Base-by-base conservation (phyloP, 495 filamentous ascomycete species). In the Stereocaulon alpinum region DNA sequence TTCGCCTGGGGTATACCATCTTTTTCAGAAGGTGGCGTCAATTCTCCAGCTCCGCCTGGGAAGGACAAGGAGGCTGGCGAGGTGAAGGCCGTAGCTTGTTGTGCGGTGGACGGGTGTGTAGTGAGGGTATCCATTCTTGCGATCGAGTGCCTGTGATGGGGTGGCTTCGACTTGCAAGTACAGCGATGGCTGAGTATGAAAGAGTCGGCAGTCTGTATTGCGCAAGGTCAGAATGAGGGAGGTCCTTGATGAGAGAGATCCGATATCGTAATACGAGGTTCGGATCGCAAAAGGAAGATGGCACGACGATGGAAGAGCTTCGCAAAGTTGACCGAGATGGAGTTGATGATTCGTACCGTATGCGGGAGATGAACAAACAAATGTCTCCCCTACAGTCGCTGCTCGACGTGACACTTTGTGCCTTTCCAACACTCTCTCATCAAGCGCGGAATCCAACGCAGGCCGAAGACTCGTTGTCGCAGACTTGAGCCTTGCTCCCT, bases 341-440 rank as follows among this genome's bases (percentile, higher is more conserved):
- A 59, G 52, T 44, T 67, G 57, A 58, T 55, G 54, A 48, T 41
- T 71, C 87, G 84, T 87, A 89, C 86, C 83, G 77, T 80, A 71
- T 77, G 77, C 76, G 83, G 87, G 90, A 95, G 91, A 95, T 88
- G 79, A 88, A 95, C 91, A 95, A 96, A 67, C 84, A 73, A 96
- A 96, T 96, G 91, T 89, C 85, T 96, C 91, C 88, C 91, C 89
- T 84, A 76, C 72, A 75, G 69, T 58, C 64, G 64, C 64, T 71
- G 65, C 61, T 40, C 57, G 65, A 58, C 63, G 61, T 61, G 40
- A 64, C 61, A 60, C 53, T 56, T 44, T 56, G 41, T 43, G 47
- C 37, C 43, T 45, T 53, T 37, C 44, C 41, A 30, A 49, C 37
- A 52, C 53, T 59, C 2, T 59, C 34, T 59, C 62, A 52, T 45